These are phyloP conservation scores for Apocynum venetum DNA, from an alignment of 257 asterid genomes.

Conservation along the genomic window DNA sequence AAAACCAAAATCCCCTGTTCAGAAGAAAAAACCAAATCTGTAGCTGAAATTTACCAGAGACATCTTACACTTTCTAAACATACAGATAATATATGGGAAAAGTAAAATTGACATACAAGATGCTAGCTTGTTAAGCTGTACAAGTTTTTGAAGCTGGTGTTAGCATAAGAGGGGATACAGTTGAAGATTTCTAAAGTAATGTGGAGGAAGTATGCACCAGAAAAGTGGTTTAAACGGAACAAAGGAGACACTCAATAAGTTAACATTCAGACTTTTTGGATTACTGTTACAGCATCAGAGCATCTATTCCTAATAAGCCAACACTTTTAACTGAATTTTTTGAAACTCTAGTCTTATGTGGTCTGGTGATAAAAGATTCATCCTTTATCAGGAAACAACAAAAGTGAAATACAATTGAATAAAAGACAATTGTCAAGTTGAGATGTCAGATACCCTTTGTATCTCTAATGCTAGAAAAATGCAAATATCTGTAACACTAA, in stretches of 20 bases:
- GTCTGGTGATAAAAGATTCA: too few species aligned
- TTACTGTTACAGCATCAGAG: not conserved
- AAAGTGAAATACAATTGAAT: too few species aligned
- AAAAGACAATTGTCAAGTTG: too few species aligned
- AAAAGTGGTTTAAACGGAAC: not conserved
- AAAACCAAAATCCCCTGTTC: not conserved
- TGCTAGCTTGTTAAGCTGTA: not conserved
- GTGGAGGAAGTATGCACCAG: not conserved
- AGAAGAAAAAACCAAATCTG: not conserved
- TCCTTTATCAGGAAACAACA: too few species aligned
- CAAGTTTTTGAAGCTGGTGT: not conserved
- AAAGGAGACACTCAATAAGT: not conserved
- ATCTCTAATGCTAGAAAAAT: not conserved
- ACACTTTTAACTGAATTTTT: not conserved
- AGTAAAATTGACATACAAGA: not conserved
- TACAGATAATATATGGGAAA: not conserved
- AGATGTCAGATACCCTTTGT: not conserved
- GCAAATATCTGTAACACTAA: too few species aligned
- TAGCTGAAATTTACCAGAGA: not conserved
- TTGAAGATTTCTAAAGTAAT: not conserved
- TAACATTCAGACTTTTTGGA: not conserved
- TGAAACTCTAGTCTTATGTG: not conserved
- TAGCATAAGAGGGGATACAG: not conserved
- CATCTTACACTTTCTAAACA: not conserved
- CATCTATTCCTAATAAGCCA: not conserved